These are phyloP conservation scores for Jasminum sambac DNA, from an alignment of 257 asterid species.

Conservation along the genomic window DNA sequence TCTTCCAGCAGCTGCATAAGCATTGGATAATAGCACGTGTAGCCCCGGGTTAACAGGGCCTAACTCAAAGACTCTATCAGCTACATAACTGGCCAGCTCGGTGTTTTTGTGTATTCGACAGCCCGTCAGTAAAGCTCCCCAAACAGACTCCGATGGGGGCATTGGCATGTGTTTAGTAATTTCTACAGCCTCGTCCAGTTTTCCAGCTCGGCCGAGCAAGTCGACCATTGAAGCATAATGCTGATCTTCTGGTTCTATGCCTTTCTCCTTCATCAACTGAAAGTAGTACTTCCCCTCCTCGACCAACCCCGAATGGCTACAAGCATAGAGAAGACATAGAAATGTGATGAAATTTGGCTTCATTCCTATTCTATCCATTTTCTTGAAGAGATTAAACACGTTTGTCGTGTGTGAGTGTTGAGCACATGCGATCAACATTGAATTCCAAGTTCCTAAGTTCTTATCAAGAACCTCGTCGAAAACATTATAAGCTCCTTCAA, in stretches of 20 bases:
- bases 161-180: conserved; percentile 74
- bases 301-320: conserved; percentile 81
- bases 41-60: conserved; percentile 76
- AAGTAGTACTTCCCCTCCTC: conserved; percentile 65
- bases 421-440: conserved; percentile 76
- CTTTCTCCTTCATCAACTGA: conserved; percentile 54
- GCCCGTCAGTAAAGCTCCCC: conserved; percentile 92
- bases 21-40: conserved; percentile 66
- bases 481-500: conserved; percentile 61
- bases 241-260: conserved; percentile 66
- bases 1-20: conserved; percentile 80
- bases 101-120: conserved; percentile 66
- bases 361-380: conserved; percentile 45
- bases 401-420: conserved; percentile 62
- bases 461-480: conserved; percentile 52
- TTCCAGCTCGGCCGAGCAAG: conserved; percentile 83
- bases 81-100: conserved; percentile 72
- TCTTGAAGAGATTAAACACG: conserved; percentile 57
- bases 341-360: conserved; percentile 80
- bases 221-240: conserved; percentile 92
- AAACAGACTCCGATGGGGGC: conserved; percentile 69
- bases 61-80: conserved; percentile 65
- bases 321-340: conserved; percentile 63
- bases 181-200: conserved; percentile 64
- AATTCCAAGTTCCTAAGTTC: conserved; percentile 82